Base-by-base conservation (phyloP, 202 grass and related monocot species). In the Digitaria exilis region DNA sequence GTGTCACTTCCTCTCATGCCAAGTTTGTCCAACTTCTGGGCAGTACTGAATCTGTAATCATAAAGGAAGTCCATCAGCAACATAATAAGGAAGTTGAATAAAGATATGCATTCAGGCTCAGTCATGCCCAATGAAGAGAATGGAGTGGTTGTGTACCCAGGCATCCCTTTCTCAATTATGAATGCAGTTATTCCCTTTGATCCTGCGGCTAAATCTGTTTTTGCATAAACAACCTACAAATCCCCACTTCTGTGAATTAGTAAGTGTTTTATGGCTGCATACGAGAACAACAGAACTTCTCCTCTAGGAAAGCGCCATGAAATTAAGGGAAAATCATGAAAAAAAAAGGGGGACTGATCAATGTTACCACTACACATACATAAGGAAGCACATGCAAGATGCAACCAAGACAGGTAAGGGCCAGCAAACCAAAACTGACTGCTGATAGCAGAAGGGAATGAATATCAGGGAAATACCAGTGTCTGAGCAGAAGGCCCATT, bases 111-210 rank as follows among this genome's bases (percentile, higher is more conserved):
- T 24, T 45, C 32, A 52, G 72, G 44, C 32, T 9, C n/a, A 50
- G 39, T 79, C 28, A 24, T 26, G 49, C 66, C 45, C 17, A 42
- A 30, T 7, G 19, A 77, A 84, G 0, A 69, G 2, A 70, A 65
- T 42, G 50, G 24, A 76, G 24, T 75, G 22, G 9, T 54, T 79
- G 13, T 73, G 75, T 95, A 98, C 96, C 96, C 96, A 13, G 87
- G 83, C 96, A 98, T 93, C 58, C 96, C 96, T 78, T 98, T 98
- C 74, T 98, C 96, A 75, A 98, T 95, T 89, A 95, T 92, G 84
- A 98, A 98, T 63, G 96, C 96, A 52, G 96, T 98, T 81, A 98
- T 98, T 92, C 93, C 93, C 88, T 92, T 95, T 37, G 96, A 90
- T 67, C 93, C 96, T 73, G 85, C 92, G 83, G 82, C 71, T 58